Conservation (phyloP, 2,329 filamentous ascomycete species). For the Arthroderma uncinatum region DNA sequence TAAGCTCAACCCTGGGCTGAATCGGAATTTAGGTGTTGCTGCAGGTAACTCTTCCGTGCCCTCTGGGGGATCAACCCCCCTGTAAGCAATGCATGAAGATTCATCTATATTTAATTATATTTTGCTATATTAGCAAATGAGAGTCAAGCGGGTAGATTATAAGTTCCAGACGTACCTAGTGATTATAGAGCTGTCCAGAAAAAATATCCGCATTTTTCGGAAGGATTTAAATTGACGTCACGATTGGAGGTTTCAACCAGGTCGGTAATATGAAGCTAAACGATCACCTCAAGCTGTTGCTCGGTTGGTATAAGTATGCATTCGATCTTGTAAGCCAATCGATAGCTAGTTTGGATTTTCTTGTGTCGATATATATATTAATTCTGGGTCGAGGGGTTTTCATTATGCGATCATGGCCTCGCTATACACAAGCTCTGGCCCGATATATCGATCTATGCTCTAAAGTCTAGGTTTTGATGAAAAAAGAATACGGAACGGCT, state of each 20-base stretch:
- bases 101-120: not conserved
- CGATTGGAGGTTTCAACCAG: not conserved
- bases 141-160: not conserved
- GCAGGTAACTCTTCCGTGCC: not conserved
- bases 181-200: not conserved
- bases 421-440: not conserved
- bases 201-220: not conserved
- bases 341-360: not conserved
- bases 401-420: not conserved
- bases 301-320: no score
- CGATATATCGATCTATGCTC: not conserved
- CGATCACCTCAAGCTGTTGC: no score
- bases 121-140: not conserved
- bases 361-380: not conserved
- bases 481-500: constrained; percentile 1
- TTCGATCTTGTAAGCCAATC: not conserved
- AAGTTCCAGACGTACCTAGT: not conserved
- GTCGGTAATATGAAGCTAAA: no score
- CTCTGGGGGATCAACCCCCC: not conserved
- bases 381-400: not conserved
- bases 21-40: not conserved
- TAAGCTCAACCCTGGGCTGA: not conserved
- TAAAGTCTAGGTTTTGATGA: not conserved
- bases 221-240: not conserved
- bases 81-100: not conserved